phyloP scores from a whole-genome alignment of 2,329 filamentous ascomycete species.

The Monilinia fructicola region DNA sequence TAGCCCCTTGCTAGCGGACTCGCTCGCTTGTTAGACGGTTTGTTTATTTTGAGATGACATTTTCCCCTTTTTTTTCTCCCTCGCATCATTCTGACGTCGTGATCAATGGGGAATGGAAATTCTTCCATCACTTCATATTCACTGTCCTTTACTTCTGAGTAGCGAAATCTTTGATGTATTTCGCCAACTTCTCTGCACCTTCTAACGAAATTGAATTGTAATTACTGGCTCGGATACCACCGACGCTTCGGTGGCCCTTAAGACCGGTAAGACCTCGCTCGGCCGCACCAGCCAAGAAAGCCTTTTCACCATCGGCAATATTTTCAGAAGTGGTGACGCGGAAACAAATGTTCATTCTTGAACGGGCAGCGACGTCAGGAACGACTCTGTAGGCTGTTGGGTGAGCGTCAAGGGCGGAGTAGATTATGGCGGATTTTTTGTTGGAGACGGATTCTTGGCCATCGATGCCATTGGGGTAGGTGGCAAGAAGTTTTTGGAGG shows the following conservation, averaged over 20 bases:
- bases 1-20: too few species aligned
- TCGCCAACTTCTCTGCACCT: constrained; percentile 65
- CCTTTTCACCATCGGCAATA: constrained; percentile 67
- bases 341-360: constrained; percentile 96
- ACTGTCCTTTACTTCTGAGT: not conserved
- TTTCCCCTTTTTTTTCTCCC: too few species aligned
- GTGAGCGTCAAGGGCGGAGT: constrained; percentile 71
- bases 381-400: constrained; percentile 71
- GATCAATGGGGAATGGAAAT: too few species aligned
- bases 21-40: too few species aligned
- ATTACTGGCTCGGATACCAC: constrained; percentile 82
- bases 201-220: constrained; percentile 80
- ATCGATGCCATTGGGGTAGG: constrained; percentile 66
- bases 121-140: too few species aligned
- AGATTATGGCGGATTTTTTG: constrained; percentile 75
- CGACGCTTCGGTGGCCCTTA: constrained; percentile 85
- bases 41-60: too few species aligned
- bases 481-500: constrained; percentile 69
- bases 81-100: too few species aligned
- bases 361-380: constrained; percentile 71
- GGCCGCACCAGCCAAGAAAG: constrained; percentile 67
- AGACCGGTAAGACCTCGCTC: constrained; percentile 71
- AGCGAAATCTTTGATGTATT: constrained; percentile 59
- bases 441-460: constrained; percentile 74
- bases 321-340: constrained; percentile 51